phyloP scores from a whole-genome alignment of 495 filamentous ascomycete genomes.

The Zalerion maritima region DNA sequence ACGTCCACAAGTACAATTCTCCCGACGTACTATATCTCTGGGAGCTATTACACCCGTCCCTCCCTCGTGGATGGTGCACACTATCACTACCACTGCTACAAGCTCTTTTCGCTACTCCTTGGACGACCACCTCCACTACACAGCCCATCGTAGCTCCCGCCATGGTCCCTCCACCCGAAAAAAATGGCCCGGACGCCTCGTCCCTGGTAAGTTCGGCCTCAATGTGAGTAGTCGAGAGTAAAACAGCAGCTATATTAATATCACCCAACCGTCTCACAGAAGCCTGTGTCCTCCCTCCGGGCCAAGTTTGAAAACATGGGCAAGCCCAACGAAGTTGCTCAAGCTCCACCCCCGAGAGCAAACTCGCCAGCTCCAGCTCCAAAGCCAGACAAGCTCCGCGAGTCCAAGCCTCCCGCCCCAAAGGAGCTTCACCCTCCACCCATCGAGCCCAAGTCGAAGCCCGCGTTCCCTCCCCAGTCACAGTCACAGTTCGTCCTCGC shows the following conservation, averaged over 20 bases:
- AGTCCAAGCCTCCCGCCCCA: slow-evolving; percentile 30
- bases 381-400: slow-evolving; percentile 27
- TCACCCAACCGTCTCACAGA: slow-evolving; percentile 25
- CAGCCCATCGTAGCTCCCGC: slow-evolving; percentile 15
- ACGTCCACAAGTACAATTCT: too few relatives aligned
- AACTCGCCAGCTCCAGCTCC: slow-evolving; percentile 19
- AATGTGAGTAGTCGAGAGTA: not conserved
- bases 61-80: too few relatives aligned
- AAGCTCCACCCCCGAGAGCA: slow-evolving; percentile 14
- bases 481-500: slow-evolving; percentile 12
- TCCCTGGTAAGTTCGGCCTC: slow-evolving; percentile 36
- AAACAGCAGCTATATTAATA: slow-evolving; percentile 2
- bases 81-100: too few relatives aligned
- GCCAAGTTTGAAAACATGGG: slow-evolving; percentile 87
- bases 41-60: too few relatives aligned
- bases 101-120: too few relatives aligned
- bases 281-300: slow-evolving; percentile 80
- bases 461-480: slow-evolving; percentile 18
- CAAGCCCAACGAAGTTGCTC: slow-evolving; percentile 29
- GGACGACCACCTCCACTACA: too few relatives aligned
- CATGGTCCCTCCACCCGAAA: slow-evolving; percentile 25
- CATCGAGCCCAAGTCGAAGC: slow-evolving; percentile 27
- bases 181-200: slow-evolving; percentile 39
- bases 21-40: too few relatives aligned
- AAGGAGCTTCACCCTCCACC: slow-evolving; percentile 39